Conservation (phyloP, 2,329 filamentous ascomycete genomes). For the Aspergillus sp. region DNA sequence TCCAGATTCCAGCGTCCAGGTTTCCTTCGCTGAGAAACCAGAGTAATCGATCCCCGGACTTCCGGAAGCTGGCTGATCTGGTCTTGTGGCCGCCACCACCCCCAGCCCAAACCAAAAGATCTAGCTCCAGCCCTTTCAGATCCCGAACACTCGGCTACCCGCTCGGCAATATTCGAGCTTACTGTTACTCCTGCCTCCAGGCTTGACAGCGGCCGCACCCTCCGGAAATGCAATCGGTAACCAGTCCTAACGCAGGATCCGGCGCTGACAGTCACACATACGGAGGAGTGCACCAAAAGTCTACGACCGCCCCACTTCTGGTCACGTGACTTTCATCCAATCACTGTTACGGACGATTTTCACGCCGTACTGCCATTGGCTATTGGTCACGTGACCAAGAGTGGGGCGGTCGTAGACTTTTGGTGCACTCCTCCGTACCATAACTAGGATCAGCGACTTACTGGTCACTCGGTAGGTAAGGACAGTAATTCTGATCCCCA, state of each 20-base stretch:
- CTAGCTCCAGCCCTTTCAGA: not conserved
- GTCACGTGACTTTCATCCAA: too few relatives aligned
- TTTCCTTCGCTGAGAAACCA: not conserved
- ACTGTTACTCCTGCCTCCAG: not conserved
- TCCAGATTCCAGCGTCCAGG: not conserved
- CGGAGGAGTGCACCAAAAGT: too few relatives aligned
- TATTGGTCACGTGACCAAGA: too few relatives aligned
- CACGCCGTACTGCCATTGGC: too few relatives aligned
- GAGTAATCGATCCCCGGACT: not conserved
- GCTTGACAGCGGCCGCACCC: too few relatives aligned
- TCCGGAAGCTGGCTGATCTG: not conserved
- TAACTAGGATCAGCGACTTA: too few relatives aligned
- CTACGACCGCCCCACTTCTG: too few relatives aligned
- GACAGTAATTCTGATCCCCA: not conserved
- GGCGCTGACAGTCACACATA: not conserved
- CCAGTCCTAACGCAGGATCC: not conserved
- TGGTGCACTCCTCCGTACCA: too few relatives aligned
- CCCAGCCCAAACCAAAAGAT: not conserved
- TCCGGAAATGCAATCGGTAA: not conserved
- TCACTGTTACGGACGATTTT: too few relatives aligned
- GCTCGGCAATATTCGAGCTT: not conserved
- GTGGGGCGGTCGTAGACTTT: too few relatives aligned
- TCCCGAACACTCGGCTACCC: constrained; percentile 5
- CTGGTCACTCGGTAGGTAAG: too few relatives aligned
- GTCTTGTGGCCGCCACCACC: not conserved